A percentile compares a stretch with the other conserved stretches of the same genome.
phyloP scores from a whole-genome alignment of 2,329 filamentous ascomycete species.

The Tolypocladium endophyticum region DNA sequence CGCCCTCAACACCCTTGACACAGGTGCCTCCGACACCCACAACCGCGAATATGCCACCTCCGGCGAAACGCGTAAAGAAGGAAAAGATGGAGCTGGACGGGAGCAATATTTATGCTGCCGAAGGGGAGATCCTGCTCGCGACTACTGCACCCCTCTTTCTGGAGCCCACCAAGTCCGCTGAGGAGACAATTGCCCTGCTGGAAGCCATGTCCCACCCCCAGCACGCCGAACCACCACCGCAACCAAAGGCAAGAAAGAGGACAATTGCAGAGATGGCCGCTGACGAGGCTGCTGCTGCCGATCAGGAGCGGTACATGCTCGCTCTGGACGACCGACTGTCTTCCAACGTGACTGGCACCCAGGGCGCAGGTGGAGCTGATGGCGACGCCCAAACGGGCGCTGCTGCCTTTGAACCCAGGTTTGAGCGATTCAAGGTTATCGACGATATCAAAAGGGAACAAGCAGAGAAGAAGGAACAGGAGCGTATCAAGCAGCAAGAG shows the following conservation, averaged over 20 bases:
- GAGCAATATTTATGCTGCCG: conserved; percentile 61
- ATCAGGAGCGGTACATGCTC: conserved; percentile 86
- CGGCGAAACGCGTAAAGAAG: conserved; percentile 58
- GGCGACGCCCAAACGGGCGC: conserved; percentile 62
- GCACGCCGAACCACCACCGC: conserved; percentile 65
- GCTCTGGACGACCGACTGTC: conserved; percentile 76
- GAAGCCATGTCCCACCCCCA: conserved; percentile 65
- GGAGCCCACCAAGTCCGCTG: conserved; percentile 59
- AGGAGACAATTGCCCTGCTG: conserved; percentile 62
- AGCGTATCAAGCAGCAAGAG: conserved; percentile 58
- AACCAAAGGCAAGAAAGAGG: conserved; percentile 82
- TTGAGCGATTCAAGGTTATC: conserved; percentile 86
- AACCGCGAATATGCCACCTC: conserved; percentile 44
- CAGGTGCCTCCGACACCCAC: conserved; percentile 52
- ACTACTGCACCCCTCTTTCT: conserved; percentile 68
- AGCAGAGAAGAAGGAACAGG: conserved; percentile 64
- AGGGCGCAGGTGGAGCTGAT: conserved; percentile 49
- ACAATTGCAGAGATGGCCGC: conserved; percentile 92
- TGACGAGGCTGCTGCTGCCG: conserved; percentile 83
- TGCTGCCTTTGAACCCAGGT: conserved; percentile 71
- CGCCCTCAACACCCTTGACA: conserved; percentile 57
- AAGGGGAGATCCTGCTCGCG: conserved; percentile 63
- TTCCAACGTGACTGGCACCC: conserved; percentile 45
- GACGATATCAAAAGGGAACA: conserved; percentile 73
- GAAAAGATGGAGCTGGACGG: conserved; percentile 68